phyloP scores from a whole-genome alignment of 169 alveolate genomes.

The Eimeria sp. region DNA sequence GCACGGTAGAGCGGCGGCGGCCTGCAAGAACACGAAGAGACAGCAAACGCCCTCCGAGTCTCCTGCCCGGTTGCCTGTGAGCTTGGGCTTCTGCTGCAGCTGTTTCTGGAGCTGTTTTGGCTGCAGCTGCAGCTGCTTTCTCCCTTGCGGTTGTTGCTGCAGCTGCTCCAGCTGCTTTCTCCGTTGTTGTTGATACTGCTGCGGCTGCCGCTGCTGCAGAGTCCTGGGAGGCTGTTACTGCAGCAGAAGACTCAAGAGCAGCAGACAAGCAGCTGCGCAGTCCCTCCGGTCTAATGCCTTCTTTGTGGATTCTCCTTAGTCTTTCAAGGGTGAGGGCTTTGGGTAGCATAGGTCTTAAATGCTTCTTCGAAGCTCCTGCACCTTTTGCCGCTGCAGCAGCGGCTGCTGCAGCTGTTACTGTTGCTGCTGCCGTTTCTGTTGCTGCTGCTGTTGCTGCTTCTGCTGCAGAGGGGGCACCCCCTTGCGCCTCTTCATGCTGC shows the following conservation, averaged over 20 bases:
- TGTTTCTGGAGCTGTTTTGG: not conserved
- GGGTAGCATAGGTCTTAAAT: not conserved
- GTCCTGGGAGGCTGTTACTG: conserved; percentile 23
- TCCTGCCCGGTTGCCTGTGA: not conserved
- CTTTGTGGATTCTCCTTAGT: not conserved
- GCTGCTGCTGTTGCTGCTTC: conserved; percentile 5
- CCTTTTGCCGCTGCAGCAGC: not conserved
- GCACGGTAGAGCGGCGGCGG: conserved; percentile 36
- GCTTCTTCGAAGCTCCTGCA: not conserved
- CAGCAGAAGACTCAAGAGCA: conserved; percentile 31
- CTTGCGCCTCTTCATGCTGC: conserved; percentile 41
- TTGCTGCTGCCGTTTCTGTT: not conserved
- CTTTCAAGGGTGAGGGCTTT: not conserved
- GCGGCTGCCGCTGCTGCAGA: not conserved
- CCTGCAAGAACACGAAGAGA: conserved; percentile 34
- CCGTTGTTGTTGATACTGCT: not conserved
- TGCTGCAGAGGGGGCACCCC: not conserved
- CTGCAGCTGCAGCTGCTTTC: not conserved
- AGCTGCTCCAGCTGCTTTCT: not conserved
- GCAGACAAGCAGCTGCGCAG: not conserved
- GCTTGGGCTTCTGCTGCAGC: conserved; percentile 32
- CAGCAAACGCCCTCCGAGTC: conserved; percentile 24
- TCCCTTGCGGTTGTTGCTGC: not conserved
- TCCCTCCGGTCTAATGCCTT: not conserved
- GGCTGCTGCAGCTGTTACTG: not conserved